Percentiles rank a stretch among this genome's conserved stretches.
phyloP scores from a whole-genome alignment of 306 rosid species.

The Citrullus colocynthis region DNA sequence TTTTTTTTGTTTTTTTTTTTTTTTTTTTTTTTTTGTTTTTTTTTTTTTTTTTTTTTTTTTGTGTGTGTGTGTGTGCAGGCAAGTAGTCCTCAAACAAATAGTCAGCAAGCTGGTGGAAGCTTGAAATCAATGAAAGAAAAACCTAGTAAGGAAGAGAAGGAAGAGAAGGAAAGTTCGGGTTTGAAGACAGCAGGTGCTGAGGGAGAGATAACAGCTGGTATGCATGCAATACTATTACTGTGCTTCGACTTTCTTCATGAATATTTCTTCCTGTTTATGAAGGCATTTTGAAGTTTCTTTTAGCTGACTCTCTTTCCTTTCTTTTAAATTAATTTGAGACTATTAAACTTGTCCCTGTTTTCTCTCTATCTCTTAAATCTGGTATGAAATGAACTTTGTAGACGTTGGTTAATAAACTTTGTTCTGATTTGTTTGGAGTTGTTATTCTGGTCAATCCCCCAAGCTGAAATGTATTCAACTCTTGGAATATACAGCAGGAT shows the following conservation, averaged over 20 bases:
- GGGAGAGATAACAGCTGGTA: slow-evolving; percentile 98
- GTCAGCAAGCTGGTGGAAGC: slow-evolving; percentile 69
- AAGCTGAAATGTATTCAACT: background rate
- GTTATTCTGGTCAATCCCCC: background rate
- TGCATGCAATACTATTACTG: slow-evolving; percentile 8
- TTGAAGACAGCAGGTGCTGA: slow-evolving; percentile 91
- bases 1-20: too few relatives aligned
- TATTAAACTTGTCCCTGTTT: background rate
- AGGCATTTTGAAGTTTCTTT: background rate
- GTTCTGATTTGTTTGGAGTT: background rate
- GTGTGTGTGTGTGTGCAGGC: slow-evolving; percentile 20
- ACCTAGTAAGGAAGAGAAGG: slow-evolving; percentile 70
- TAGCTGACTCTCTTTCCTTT: background rate
- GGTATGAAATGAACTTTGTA: background rate
- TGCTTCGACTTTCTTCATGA: background rate
- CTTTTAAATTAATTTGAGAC: background rate
- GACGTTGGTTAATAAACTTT: background rate
- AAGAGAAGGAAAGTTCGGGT: slow-evolving; percentile 69
- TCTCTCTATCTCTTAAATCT: background rate
- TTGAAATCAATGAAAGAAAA: slow-evolving; percentile 83
- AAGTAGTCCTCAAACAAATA: slow-evolving; percentile 67
- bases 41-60: too few relatives aligned
- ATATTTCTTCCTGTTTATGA: background rate
- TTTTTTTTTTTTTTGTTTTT: background rate
- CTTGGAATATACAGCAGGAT: background rate